A percentile compares a stretch with the other conserved stretches of the same genome.
Conservation (phyloP, 768 basidiomycete genomes). For the Pleurotus djamor region DNA sequence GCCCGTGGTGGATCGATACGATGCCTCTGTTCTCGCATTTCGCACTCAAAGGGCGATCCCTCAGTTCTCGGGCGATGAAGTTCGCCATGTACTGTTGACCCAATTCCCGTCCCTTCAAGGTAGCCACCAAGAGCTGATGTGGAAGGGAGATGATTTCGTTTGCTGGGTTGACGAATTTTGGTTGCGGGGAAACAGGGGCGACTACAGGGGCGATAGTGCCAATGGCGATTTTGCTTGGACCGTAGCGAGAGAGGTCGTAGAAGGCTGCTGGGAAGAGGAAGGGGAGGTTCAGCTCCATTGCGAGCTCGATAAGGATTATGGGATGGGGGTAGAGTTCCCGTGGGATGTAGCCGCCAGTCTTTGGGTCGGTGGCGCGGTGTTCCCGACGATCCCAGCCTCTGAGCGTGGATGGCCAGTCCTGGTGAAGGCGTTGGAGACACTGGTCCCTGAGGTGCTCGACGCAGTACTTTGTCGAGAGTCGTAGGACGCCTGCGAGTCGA, state of each 20-base stretch:
- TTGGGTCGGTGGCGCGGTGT: constrained; percentile 43
- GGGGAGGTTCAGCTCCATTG: constrained; percentile 57
- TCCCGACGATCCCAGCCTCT: constrained; percentile 71
- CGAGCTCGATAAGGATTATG: constrained; percentile 67
- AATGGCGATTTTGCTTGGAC: constrained; percentile 61
- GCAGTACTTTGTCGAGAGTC: constrained; percentile 75
- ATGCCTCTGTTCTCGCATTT: constrained; percentile 44
- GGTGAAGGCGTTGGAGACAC: constrained; percentile 55
- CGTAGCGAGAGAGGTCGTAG: constrained; percentile 75
- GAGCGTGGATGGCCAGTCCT: constrained; percentile 70
- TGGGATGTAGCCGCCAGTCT: constrained; percentile 52
- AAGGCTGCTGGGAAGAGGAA: constrained; percentile 67
- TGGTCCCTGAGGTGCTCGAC: constrained; percentile 63
- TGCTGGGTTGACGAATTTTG: constrained; percentile 10
- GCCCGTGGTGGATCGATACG: constrained; percentile 10
- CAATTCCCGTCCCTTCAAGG: constrained; percentile 62
- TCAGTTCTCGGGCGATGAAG: constrained; percentile 59
- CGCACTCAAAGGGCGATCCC: constrained; percentile 41
- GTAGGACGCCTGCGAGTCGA: constrained; percentile 59
- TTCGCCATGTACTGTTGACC: constrained; percentile 60
- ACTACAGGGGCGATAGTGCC: constrained; percentile 37
- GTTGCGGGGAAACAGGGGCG: constrained; percentile 15
- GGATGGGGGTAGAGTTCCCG: constrained; percentile 63
- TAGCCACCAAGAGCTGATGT: constrained; percentile 33
- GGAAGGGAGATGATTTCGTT: constrained; percentile 19